Percentiles rank a stretch among this genome's conserved stretches.
Conservation (phyloP, 1,284 basidiomycete species). For the Lignosus rhinocerotis region DNA sequence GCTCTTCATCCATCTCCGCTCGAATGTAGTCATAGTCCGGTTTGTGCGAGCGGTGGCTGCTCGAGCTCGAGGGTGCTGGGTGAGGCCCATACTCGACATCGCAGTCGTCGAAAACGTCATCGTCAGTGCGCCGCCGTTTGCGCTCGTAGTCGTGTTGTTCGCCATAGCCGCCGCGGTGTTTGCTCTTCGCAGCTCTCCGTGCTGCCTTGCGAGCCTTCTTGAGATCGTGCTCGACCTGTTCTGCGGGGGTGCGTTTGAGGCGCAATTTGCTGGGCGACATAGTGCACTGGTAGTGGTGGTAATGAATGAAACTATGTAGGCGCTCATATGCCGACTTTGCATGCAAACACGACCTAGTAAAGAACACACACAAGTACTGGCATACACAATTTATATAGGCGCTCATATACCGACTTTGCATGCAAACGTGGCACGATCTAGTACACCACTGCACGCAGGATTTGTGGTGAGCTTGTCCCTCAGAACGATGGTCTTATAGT, state of each 20-base stretch:
- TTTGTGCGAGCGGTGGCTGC: conserved; percentile 31
- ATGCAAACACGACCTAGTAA: no score
- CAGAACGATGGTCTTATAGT: no score
- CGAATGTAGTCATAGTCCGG: conserved; percentile 50
- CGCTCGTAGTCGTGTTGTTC: background rate
- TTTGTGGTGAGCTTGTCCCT: no score
- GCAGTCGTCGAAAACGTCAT: conserved; percentile 18
- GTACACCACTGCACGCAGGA: no score
- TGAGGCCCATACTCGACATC: conserved; percentile 31
- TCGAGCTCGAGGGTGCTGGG: conserved; percentile 25
- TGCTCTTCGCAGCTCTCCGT: conserved; percentile 41
- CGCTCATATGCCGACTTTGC: no score
- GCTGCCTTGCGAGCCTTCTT: conserved; percentile 50
- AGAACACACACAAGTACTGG: no score
- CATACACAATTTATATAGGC: no score
- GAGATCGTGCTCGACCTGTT: conserved; percentile 55
- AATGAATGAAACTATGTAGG: background rate
- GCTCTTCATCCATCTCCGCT: conserved; percentile 58
- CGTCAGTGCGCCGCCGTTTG: conserved; percentile 21
- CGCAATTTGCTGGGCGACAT: conserved; percentile 51
- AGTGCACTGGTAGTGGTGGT: background rate
- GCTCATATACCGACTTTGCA: no score
- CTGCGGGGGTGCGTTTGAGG: conserved; percentile 70
- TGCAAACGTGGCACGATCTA: no score
- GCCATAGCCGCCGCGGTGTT: conserved; percentile 9